Evolutionary conservation across 2,329 filamentous ascomycete genomes (phyloP), one percentile per base, ranked within the genome.

Genomic region (Cordyceps cateniannulata): DNA sequence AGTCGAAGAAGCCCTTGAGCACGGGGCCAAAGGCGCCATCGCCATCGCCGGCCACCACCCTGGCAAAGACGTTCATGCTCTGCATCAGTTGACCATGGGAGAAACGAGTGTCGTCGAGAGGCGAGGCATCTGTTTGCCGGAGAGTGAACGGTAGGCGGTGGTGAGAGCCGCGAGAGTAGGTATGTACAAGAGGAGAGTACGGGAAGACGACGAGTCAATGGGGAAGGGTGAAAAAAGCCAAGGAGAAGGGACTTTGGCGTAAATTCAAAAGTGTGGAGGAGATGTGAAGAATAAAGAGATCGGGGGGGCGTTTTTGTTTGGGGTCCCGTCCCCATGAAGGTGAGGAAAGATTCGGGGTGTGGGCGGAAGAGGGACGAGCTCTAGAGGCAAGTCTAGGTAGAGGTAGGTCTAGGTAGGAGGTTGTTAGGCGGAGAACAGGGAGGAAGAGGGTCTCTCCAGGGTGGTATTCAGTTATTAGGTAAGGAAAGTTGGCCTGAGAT

Each of bases 1-100:
- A 57, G 59, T 61, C 59, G 18, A 61, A 61, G 25, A 61, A 20
- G 44, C 59, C 59, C 16, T 55, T 35, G 27, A 56, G 35, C 27
- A 49, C 22, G 16, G 59, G 59, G 20, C 59, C 59, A 42, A 61
- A 57, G 16, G 52, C 45, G 47, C 27, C 59, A 38, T 61, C 59
- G 6, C 52, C 59, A 10, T 60, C 49, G 14, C 5, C 40, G 42
- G 42, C 49, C 42, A 53, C 27, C 40, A 49, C 40, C 42, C 58
- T 20, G 40, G 49, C 49, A n/a, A 59, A 45, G 38, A 60, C 24
- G 42, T 60, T 42, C 58, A 60, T 60, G 20, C 12, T 48, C 27
- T 38, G 25, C 47, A 50, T 58, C 55, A 49, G 18, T 58, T 27
- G 22, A 59, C 35, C 56, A 59, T 59, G 47, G 53, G 32, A 29